Evolutionary conservation across 1,284 basidiomycete species (phyloP).

Genomic region (Omphalotus olearius): DNA sequence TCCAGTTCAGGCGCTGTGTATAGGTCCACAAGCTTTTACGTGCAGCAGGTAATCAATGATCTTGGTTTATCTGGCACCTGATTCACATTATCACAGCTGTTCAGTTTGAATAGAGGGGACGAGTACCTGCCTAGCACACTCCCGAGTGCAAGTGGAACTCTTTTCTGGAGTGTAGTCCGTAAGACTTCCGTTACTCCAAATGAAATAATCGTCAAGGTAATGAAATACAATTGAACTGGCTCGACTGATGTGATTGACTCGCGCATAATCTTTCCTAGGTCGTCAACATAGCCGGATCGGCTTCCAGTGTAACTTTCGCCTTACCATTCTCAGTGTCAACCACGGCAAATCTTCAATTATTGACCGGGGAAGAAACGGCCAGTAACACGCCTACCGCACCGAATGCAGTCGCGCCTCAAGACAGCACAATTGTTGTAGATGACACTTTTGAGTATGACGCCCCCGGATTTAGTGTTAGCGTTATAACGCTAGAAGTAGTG

Average conservation of each 20-base stretch:
- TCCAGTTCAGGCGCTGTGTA: conserved; percentile 49
- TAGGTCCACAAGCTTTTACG: conserved; percentile 61
- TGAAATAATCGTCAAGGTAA: conserved; percentile 56
- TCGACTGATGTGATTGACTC: background rate
- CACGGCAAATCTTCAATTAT: conserved; percentile 38
- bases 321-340: conserved; percentile 48
- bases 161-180: conserved; percentile 61
- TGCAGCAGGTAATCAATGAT: conserved; percentile 46
- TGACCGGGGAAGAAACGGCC: conserved; percentile 42
- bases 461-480: conserved; percentile 54
- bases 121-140: conserved; percentile 62
- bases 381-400: conserved; percentile 55
- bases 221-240: background rate
- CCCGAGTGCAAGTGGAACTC: conserved; percentile 40
- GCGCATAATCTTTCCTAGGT: conserved; percentile 32
- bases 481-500: conserved; percentile 34
- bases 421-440: conserved; percentile 39
- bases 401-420: conserved; percentile 41
- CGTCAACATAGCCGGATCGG: conserved; percentile 42
- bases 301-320: conserved; percentile 43
- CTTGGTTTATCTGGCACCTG: background rate
- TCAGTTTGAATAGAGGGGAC: conserved; percentile 56
- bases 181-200: conserved; percentile 30
- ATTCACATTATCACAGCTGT: conserved; percentile 31
- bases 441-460: conserved; percentile 54